Percentiles rank a stretch among this genome's conserved stretches.
These are phyloP conservation scores for Penicillium odoratum DNA, from an alignment of 495 filamentous ascomycete genomes.

Conservation along the genomic window DNA sequence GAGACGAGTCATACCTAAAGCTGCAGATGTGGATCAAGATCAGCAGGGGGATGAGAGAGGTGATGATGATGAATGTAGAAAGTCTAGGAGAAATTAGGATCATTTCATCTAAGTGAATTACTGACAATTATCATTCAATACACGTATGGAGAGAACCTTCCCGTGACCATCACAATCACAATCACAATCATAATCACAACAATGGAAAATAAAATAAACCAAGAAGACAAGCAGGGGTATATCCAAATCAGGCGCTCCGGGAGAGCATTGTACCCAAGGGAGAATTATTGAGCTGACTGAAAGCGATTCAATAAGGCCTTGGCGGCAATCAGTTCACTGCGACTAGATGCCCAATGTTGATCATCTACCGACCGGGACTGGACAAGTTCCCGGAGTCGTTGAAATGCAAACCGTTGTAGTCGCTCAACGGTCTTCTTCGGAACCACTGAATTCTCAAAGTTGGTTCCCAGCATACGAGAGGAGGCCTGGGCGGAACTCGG, in stretches of 20 bases:
- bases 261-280: neutral
- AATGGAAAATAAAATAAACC: neutral
- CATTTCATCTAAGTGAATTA: neutral
- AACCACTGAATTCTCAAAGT: slow-evolving; percentile 10
- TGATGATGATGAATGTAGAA: neutral
- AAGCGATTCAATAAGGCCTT: slow-evolving; percentile 63
- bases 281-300: slow-evolving; percentile 21
- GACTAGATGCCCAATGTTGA: slow-evolving; percentile 68
- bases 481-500: slow-evolving; percentile 16
- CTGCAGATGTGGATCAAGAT: slow-evolving; percentile 7
- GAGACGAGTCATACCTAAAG: slow-evolving; percentile 2
- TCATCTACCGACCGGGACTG: slow-evolving; percentile 53
- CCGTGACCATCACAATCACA: too few relatives aligned
- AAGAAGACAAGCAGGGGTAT: neutral
- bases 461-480: slow-evolving; percentile 23
- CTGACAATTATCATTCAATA: neutral
- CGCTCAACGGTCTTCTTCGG: slow-evolving; percentile 56
- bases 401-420: slow-evolving; percentile 70
- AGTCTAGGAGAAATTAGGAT: neutral
- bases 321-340: slow-evolving; percentile 75
- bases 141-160: neutral
- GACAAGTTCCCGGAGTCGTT: slow-evolving; percentile 75
- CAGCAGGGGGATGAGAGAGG: neutral
- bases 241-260: slow-evolving; percentile 4
- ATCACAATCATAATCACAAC: neutral